Base-by-base conservation (phyloP, 2,329 filamentous ascomycete species). In the Talaromyces albobiverticillius region DNA sequence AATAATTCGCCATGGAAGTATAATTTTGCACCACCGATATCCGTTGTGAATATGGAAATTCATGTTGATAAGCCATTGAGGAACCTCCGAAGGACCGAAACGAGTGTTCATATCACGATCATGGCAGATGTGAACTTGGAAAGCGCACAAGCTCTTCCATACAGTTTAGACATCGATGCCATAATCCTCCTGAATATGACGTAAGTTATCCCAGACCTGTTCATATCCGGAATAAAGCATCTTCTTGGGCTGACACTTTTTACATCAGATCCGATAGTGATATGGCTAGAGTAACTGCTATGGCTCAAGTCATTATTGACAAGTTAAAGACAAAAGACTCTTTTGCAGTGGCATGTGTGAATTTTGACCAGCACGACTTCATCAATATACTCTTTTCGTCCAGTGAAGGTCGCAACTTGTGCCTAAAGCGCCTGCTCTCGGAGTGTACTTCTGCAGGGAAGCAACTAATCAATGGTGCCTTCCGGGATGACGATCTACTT, bases 51-150 rank as follows among this genome's bases (percentile, higher is more conserved):
- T 20, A 58, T 67, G 47, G 57, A 55, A 34, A 31, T 55, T 47
- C 54, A 42, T 49, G 56, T 32, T 40, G 53, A 51, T 11, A 43
- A 32, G 23, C 23, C 25, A 2, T 32, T 46, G 13, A 23, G 11
- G 14, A 23, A 40, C 14, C 16, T 38, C 26, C 31, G 32, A n/a
- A 40, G 46, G 18, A 64, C 63, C 13, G 62, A 61, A 20, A 59
- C 72, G 6, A 71, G 69, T 65, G 61, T 68, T 5, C 68, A 69
- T n/a, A 60, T 74, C 46, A 65, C 70, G 47, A 56, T 75, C 32
- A 63, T 61, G 18, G 70, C 67, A 26, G 49, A 47, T 25, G 42
- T 61, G 23, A 47, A 57, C 23, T 57, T 59, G 16, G 51, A 52
- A 22, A 48, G 50, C 3, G 46, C 59, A 8, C 56, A 56, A 31